Conservation (phyloP, 257 asterid species). For the Coffea canephora region DNA sequence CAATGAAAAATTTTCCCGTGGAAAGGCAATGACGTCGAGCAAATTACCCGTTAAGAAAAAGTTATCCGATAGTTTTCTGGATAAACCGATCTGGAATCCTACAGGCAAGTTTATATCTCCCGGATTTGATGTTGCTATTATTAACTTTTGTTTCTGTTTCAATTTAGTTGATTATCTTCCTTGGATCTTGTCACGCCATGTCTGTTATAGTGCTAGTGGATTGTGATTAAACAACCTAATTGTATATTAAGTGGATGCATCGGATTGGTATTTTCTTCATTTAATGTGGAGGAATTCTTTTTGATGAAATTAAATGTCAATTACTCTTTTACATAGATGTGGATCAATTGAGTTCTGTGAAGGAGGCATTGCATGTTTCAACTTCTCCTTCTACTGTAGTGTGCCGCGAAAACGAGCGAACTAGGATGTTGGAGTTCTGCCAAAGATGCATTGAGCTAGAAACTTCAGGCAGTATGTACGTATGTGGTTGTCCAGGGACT, state of each 20-base stretch:
- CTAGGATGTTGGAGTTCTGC: conserved; percentile 68
- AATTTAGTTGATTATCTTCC: background rate
- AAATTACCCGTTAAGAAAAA: conserved; percentile 47
- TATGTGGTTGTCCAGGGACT: conserved; percentile 97
- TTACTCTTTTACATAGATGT: conserved; percentile 38
- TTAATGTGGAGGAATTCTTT: background rate
- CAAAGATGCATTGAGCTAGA: conserved; percentile 61
- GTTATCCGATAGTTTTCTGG: conserved; percentile 34
- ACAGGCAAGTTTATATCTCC: conserved; percentile 42
- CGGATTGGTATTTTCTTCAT: background rate
- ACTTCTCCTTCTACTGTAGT: conserved; percentile 52
- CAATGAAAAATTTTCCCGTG: conserved; percentile 28
- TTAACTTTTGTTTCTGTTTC: background rate
- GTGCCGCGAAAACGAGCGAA: conserved; percentile 81
- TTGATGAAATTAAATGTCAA: background rate
- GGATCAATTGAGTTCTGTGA: conserved; percentile 66
- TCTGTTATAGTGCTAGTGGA: no score
- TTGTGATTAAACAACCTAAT: background rate
- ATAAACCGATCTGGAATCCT: conserved; percentile 67
- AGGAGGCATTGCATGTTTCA: conserved; percentile 83
- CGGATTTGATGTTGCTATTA: background rate
- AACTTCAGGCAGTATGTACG: conserved; percentile 81
- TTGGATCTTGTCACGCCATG: no score
- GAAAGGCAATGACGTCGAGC: conserved; percentile 25
- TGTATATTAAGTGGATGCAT: background rate